Percentiles rank a stretch among this genome's conserved stretches.
Conservation (phyloP, 1,284 basidiomycete genomes). For the Amylostereum areolatum region DNA sequence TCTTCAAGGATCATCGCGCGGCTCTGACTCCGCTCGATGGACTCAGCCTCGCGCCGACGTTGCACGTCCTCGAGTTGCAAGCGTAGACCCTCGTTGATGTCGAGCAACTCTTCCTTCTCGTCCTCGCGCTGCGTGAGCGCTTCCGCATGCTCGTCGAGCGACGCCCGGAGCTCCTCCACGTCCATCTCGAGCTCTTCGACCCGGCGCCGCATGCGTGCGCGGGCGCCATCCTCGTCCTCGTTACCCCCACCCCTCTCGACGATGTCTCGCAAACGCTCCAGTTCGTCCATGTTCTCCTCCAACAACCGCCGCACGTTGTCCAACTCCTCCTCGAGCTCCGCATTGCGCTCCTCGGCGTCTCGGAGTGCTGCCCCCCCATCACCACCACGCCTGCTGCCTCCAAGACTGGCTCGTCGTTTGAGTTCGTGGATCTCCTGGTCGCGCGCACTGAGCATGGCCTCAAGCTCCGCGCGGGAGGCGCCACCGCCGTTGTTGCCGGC, state of each 20-base stretch:
- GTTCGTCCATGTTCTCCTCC: slow-evolving; percentile 74
- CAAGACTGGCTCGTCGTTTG: slow-evolving; percentile 29
- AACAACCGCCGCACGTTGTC: slow-evolving; percentile 58
- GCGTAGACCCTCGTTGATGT: slow-evolving; percentile 55
- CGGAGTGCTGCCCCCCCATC: slow-evolving; percentile 38
- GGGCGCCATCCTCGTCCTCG: slow-evolving; percentile 31
- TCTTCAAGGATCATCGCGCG: slow-evolving; percentile 65
- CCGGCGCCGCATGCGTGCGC: slow-evolving; percentile 34
- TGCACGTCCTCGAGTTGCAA: slow-evolving; percentile 67
- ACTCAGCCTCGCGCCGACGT: slow-evolving; percentile 53
- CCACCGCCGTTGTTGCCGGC: slow-evolving; percentile 37
- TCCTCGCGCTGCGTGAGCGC: slow-evolving; percentile 53
- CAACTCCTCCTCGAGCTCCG: slow-evolving; percentile 66
- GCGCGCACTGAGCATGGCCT: slow-evolving; percentile 62
- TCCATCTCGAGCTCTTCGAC: slow-evolving; percentile 60
- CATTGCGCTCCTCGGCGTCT: slow-evolving; percentile 54
- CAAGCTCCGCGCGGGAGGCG: slow-evolving; percentile 57
- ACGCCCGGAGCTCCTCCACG: slow-evolving; percentile 53
- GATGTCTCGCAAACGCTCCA: slow-evolving; percentile 59
- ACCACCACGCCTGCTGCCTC: slow-evolving; percentile 23
- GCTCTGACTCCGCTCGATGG: slow-evolving; percentile 62
- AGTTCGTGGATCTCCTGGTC: slow-evolving; percentile 64
- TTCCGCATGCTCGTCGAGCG: slow-evolving; percentile 58
- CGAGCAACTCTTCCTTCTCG: slow-evolving; percentile 64
- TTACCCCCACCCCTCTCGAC: slow-evolving; percentile 45